A percentile compares a stretch with the other conserved stretches of the same genome.
Evolutionary conservation across 371 early-diverging fungal genomes (phyloP).

Genomic region (Mucor velutinosus): DNA sequence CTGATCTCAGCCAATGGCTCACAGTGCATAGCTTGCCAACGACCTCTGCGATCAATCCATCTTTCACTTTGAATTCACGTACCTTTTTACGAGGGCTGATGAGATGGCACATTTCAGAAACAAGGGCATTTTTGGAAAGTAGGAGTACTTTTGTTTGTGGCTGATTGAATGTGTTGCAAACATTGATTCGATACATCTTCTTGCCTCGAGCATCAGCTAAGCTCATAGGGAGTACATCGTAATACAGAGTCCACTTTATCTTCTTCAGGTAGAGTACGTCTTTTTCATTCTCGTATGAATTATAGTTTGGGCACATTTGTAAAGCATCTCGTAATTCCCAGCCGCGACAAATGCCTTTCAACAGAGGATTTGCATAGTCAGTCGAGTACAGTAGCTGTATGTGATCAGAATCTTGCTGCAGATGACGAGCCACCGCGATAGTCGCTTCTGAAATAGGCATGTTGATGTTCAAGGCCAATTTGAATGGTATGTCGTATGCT

Average conservation of each 20-base stretch:
- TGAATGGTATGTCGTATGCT: too few species aligned
- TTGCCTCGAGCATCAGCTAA: conserved; percentile 76
- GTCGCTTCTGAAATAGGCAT: too few species aligned
- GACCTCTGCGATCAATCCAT: too few species aligned
- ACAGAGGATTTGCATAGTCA: background rate
- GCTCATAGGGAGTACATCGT: conserved; percentile 76
- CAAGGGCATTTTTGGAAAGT: background rate
- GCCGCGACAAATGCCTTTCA: background rate
- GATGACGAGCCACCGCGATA: too few species aligned
- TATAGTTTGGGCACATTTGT: background rate
- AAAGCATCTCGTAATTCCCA: background rate
- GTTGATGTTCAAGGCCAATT: too few species aligned
- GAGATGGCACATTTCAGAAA: background rate
- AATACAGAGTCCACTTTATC: conserved; percentile 50
- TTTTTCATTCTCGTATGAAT: background rate
- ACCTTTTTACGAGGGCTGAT: background rate
- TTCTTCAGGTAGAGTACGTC: background rate
- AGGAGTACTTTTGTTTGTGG: background rate
- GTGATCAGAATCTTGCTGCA: too few species aligned
- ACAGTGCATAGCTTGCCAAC: too few species aligned
- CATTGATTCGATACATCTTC: conserved; percentile 52
- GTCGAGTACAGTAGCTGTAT: background rate
- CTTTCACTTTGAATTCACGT: background rate
- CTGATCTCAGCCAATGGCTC: too few species aligned
- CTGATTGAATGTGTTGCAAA: conserved; percentile 32